phyloP scores from a whole-genome alignment of 2,329 filamentous ascomycete species.

The Diplodia intermedia region DNA sequence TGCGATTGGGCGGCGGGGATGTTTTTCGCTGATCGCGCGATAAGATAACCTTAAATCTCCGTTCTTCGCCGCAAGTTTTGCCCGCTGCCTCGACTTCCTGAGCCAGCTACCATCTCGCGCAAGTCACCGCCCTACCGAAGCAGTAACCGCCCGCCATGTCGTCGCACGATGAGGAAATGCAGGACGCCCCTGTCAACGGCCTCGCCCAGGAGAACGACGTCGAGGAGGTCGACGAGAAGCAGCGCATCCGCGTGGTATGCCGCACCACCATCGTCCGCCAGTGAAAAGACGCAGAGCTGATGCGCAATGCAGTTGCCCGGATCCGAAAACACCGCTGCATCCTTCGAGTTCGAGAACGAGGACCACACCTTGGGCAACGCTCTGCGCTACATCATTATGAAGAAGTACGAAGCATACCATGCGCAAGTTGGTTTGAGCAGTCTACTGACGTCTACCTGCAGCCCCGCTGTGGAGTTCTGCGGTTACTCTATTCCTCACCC shows the following conservation, averaged over 20 bases:
- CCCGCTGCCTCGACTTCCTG: conserved; percentile 36
- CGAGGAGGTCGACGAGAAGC: conserved; percentile 52
- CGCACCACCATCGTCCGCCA: neutral
- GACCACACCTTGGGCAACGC: conserved; percentile 96
- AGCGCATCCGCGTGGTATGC: conserved; percentile 54
- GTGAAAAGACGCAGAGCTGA: conserved; percentile 10
- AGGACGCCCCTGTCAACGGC: conserved; percentile 40
- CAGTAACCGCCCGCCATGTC: conserved; percentile 31
- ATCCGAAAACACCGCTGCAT: conserved; percentile 83
- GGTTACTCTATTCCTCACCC: conserved; percentile 98
- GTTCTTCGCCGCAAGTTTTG: conserved; percentile 32
- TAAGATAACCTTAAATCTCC: conserved; percentile 36
- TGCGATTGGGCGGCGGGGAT: conserved; percentile 34
- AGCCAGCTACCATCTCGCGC: neutral
- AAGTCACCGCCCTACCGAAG: conserved; percentile 32
- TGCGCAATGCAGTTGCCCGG: conserved; percentile 72
- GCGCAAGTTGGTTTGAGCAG: neutral
- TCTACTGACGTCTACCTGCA: conserved; percentile 48
- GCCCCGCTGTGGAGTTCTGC: conserved; percentile 96
- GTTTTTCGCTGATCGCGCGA: conserved; percentile 31
- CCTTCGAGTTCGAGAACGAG: conserved; percentile 92
- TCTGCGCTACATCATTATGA: conserved; percentile 94
- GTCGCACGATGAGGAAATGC: conserved; percentile 45
- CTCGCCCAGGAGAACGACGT: conserved; percentile 56
- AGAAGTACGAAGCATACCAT: conserved; percentile 73